phyloP scores from a whole-genome alignment of 805 yeast genomes.

The Yamadazyma sp. region DNA sequence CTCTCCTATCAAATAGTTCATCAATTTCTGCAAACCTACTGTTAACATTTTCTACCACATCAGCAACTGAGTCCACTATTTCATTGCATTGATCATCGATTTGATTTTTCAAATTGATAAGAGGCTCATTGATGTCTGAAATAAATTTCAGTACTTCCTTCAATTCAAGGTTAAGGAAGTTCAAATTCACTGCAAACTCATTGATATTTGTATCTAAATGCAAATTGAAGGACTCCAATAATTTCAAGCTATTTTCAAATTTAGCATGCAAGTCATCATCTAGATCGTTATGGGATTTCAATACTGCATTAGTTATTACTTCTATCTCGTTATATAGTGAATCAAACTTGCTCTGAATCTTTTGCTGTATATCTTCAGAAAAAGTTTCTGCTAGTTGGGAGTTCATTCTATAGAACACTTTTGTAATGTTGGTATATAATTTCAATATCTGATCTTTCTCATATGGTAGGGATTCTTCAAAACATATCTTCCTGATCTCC shows the following conservation, averaged over 20 bases:
- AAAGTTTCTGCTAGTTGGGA: conserved; percentile 2
- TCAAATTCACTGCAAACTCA: conserved; percentile 12
- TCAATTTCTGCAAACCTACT: conserved; percentile 7
- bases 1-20: conserved; percentile 2
- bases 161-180: conserved; percentile 8
- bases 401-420: conserved; percentile 11
- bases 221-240: conserved; percentile 3
- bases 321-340: conserved; percentile 2
- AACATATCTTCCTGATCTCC: conserved; percentile 50
- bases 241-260: conserved; percentile 4
- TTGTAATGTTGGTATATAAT: conserved; percentile 47
- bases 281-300: conserved; percentile 5
- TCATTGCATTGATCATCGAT: conserved; percentile 6
- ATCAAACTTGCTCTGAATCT: conserved; percentile 14
- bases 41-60: conserved; percentile 1
- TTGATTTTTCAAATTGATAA: not conserved
- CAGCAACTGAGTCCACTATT: conserved; percentile 3
- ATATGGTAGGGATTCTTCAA: conserved; percentile 48
- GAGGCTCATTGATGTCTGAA: not conserved
- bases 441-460: conserved; percentile 49
- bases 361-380: conserved; percentile 6
- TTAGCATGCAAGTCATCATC: conserved; percentile 5
- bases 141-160: not conserved
- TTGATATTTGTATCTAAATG: conserved; percentile 6
- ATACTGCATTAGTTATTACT: conserved; percentile 7